Base-by-base conservation (phyloP, 2,329 filamentous ascomycete species). In the Huntiella omanensis region DNA sequence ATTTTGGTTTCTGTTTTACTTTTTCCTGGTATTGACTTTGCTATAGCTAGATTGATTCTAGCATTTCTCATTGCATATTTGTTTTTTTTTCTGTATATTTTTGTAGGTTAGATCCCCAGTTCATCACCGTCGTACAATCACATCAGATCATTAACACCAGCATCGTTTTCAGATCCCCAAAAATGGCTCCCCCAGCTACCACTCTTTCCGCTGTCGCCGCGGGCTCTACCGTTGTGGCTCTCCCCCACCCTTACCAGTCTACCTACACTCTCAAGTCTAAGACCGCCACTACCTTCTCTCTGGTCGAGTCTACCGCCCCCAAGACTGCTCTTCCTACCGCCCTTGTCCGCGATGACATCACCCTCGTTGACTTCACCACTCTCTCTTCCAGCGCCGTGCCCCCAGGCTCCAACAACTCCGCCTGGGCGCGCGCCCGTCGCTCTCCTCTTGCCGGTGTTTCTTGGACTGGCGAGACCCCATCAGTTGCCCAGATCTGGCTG, bases 401-500 rank as follows among this genome's bases (percentile, higher is more conserved):
- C 3, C 55, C 65, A 34, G 59, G 61, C 39, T 69, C 68, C 48
- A 69, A 72, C 58, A 74, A 74, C 58, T 70, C 67, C 40, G 59
- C 68, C 42, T 74, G 70, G 70, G 70, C 65, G 4, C 62, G 70
- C n/a, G 66, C 70, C n/a, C 61, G 69, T 33, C 66, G 70, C 49
- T 69, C 68, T 3, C 70, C 70, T 3, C 61, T 62, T 45, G 64
- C 67, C 37, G 58, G 58, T 4, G 54, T 69, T 40, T 54, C 56
- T 43, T 73, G 70, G 70, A 60, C 62, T 16, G 58, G 54, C 16
- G 51, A 55, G 1, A 51, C 62, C 2, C 69, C 69, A 0, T 66
- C 64, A 0, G 57, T 69, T 19, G 69, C 61, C 4, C 70, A 73
- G 55, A 60, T 64, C 34, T 74, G 70, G 70, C 62, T 74, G 16